These are phyloP conservation scores for Cylindricascospora bacillispora DNA, from an alignment of 1,139 yeast genomes.

Conservation along the genomic window DNA sequence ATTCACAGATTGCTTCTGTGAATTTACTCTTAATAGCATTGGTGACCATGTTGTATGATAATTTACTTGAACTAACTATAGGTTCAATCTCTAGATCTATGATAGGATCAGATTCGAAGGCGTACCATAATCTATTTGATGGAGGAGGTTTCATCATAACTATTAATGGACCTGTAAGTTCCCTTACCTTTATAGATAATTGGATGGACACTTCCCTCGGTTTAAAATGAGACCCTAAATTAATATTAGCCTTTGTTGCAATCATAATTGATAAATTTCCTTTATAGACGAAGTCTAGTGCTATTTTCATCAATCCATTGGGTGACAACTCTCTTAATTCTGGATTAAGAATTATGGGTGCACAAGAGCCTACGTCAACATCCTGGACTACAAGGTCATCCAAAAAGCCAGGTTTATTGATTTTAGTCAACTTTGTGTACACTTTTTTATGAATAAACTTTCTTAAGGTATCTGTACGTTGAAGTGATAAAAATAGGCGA, in stretches of 20 bases:
- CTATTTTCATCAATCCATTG: slow-evolving; percentile 63
- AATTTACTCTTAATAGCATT: slow-evolving; percentile 68
- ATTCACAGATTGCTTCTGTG: slow-evolving; percentile 65
- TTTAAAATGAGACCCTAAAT: slow-evolving; percentile 63
- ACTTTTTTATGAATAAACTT: slow-evolving; percentile 45
- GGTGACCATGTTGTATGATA: slow-evolving; percentile 67
- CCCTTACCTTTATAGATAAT: slow-evolving; percentile 55
- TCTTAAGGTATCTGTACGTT: slow-evolving; percentile 55
- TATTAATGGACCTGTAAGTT: slow-evolving; percentile 61
- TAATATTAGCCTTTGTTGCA: slow-evolving; percentile 65
- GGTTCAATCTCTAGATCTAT: slow-evolving; percentile 75
- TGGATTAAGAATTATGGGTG: slow-evolving; percentile 73
- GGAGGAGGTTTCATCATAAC: slow-evolving; percentile 79
- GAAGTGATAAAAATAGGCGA: slow-evolving; percentile 61
- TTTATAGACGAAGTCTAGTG: slow-evolving; percentile 49
- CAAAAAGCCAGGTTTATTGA: slow-evolving; percentile 76
- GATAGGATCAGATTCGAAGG: slow-evolving; percentile 69
- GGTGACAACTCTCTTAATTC: slow-evolving; percentile 58
- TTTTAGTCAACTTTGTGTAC: slow-evolving; percentile 58
- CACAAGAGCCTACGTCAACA: slow-evolving; percentile 65
- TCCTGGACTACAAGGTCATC: slow-evolving; percentile 68
- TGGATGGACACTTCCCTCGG: slow-evolving; percentile 67
- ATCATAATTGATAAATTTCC: slow-evolving; percentile 68
- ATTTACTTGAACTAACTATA: slow-evolving; percentile 68
- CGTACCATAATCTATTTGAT: slow-evolving; percentile 80